Evolutionary conservation across 164 flowering plant species (phyloP).

Genomic region (Malania oleifera): DNA sequence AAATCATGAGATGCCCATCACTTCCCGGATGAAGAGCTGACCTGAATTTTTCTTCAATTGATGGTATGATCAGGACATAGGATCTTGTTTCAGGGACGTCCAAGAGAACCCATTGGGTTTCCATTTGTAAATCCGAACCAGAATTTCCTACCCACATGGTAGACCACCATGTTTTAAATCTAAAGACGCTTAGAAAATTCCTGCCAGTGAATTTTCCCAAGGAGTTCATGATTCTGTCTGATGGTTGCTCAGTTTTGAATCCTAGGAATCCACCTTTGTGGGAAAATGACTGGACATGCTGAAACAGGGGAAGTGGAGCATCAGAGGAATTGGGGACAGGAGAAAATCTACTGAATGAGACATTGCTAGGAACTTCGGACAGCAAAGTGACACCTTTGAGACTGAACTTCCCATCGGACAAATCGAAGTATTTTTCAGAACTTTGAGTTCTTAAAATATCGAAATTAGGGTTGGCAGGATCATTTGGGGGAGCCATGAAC

Average conservation of each 20-base stretch:
- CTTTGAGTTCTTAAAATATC: constrained; percentile 4
- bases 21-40: constrained; percentile 64
- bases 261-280: constrained; percentile 59
- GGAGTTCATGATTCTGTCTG: constrained; percentile 51
- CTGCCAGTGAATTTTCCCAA: constrained; percentile 52
- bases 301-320: constrained; percentile 46
- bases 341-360: constrained; percentile 42
- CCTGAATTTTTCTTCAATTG: constrained; percentile 56
- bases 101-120: constrained; percentile 73
- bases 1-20: constrained; percentile 55
- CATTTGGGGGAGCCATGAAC: constrained; percentile 47
- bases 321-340: constrained; percentile 33
- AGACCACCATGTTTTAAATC: constrained; percentile 95
- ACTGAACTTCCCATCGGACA: constrained; percentile 42
- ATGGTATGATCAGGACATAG: constrained; percentile 57
- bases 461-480: constrained; percentile 15
- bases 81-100: constrained; percentile 64
- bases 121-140: constrained; percentile 78
- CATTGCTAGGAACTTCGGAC: constrained; percentile 62
- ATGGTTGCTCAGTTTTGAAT: constrained; percentile 35
- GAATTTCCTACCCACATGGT: constrained; percentile 75
- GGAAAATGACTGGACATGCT: constrained; percentile 37
- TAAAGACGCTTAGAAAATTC: constrained; percentile 59
- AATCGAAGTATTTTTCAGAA: constrained; percentile 22
- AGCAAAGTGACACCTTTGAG: constrained; percentile 56